Evolutionary conservation across 179 eudicot genomes (phyloP).

Genomic region (Spinacia oleracea): DNA sequence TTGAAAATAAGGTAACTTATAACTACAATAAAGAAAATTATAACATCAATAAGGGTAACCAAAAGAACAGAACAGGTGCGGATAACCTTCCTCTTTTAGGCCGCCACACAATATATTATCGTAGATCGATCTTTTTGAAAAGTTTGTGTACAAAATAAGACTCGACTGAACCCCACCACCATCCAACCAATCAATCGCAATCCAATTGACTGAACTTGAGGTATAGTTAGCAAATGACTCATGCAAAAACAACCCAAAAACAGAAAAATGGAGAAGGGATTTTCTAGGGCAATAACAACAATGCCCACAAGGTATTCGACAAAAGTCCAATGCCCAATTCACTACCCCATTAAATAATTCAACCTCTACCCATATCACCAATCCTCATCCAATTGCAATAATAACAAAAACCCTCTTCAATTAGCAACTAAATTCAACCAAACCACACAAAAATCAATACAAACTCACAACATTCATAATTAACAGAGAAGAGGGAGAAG

Average conservation of each 20-base stretch:
- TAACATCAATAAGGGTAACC: too few relatives aligned
- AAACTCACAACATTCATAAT: not conserved
- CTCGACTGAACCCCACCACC: too few relatives aligned
- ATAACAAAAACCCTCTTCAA: not conserved
- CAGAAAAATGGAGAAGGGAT: too few relatives aligned
- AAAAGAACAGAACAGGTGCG: too few relatives aligned
- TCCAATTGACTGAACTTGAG: too few relatives aligned
- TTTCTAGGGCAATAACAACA: not conserved
- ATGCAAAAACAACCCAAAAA: not conserved
- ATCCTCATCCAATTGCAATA: not conserved
- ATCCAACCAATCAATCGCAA: too few relatives aligned
- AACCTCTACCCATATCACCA: not conserved
- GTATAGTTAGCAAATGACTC: not conserved
- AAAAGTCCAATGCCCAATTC: not conserved
- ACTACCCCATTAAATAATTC: not conserved
- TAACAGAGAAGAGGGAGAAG: not conserved
- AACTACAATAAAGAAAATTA: too few relatives aligned
- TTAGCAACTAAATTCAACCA: not conserved
- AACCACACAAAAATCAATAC: not conserved
- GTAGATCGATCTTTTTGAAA: too few relatives aligned
- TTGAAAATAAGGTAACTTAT: too few relatives aligned
- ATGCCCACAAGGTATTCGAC: conserved; percentile 6
- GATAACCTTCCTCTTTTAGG: too few relatives aligned
- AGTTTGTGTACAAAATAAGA: too few relatives aligned
- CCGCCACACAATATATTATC: too few relatives aligned